Conservation (phyloP, 306 rosid species). For the Cucurbita ficifolia region DNA sequence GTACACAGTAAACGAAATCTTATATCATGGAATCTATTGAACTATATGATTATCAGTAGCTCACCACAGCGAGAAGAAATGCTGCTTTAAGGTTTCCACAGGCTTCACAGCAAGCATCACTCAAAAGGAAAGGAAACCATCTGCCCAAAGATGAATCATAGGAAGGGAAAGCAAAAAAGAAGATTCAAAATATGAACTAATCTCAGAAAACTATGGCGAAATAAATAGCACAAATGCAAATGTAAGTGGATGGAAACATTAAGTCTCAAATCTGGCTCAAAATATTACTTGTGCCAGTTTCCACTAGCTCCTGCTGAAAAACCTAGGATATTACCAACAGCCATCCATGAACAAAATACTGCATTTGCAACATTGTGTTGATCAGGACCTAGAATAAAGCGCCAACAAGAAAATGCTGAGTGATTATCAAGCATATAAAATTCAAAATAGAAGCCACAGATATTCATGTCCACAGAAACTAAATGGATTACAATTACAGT, state of each 20-base stretch:
- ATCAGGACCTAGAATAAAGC: constrained; percentile 53
- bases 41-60: constrained; percentile 17
- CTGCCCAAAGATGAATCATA: constrained; percentile 27
- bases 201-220: not conserved
- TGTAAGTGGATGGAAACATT: constrained; percentile 4
- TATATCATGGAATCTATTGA: not conserved
- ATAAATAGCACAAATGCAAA: not conserved
- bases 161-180: constrained; percentile 11
- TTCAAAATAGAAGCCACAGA: not conserved
- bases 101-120: constrained; percentile 90
- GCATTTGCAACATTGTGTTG: constrained; percentile 90
- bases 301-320: constrained; percentile 96
- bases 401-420: not conserved
- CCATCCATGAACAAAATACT: constrained; percentile 98
- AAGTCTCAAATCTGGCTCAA: constrained; percentile 4
- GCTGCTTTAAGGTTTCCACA: constrained; percentile 99
- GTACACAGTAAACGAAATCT: not conserved
- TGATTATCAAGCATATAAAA: not conserved
- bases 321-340: constrained; percentile 92
- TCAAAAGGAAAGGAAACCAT: constrained; percentile 91
- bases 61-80: constrained; percentile 91
- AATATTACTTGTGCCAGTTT: constrained; percentile 74
- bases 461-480: constrained; percentile 9
- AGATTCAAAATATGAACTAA: not conserved
- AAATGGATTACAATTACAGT: not conserved